Percentiles rank a stretch among this genome's conserved stretches.
Evolutionary conservation across 495 filamentous ascomycete species (phyloP).

Genomic region (Aspergillus haitiensis): DNA sequence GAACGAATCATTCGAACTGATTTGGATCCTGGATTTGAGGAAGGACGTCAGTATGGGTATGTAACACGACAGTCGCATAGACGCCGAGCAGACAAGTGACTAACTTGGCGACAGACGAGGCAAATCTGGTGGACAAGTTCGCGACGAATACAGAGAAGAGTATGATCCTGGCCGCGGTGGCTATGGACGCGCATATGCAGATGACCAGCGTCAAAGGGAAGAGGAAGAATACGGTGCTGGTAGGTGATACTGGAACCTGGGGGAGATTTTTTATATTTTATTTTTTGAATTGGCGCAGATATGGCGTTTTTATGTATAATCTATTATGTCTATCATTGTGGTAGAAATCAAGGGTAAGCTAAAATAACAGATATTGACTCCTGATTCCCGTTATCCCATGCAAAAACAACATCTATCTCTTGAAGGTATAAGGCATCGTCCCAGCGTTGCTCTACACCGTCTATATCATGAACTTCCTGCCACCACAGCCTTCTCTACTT

Average conservation of each 20-base stretch:
- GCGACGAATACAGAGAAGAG: conserved; percentile 96
- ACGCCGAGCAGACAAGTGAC: conserved; percentile 25
- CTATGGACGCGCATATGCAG: conserved; percentile 67
- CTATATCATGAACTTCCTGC: conserved; percentile 26
- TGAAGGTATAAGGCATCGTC: conserved; percentile 1
- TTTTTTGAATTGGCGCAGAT: conserved; percentile 25
- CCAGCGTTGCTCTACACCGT: conserved; percentile 25
- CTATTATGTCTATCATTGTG: conserved; percentile 22
- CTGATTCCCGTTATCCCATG: conserved; percentile 20
- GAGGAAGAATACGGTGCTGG: conserved; percentile 55
- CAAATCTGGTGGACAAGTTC: conserved; percentile 94
- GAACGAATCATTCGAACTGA: conserved; percentile 97
- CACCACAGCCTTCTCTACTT: conserved; percentile 55
- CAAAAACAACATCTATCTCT: conserved; percentile 9
- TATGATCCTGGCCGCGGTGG: conserved; percentile 94
- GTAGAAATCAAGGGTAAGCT: conserved; percentile 23
- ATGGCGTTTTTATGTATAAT: conserved; percentile 38
- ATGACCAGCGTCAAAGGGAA: conserved; percentile 60
- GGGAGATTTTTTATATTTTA: conserved; percentile 16
- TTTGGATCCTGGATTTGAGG: conserved; percentile 91
- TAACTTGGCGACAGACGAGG: conserved; percentile 55
- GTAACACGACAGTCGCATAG: conserved; percentile 15
- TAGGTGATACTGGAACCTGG: conserved; percentile 32
- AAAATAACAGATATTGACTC: conserved; percentile 21
- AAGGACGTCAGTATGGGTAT: conserved; percentile 92